phyloP scores from a whole-genome alignment of 257 asterid genomes.

The Rubia yunnanensis region DNA sequence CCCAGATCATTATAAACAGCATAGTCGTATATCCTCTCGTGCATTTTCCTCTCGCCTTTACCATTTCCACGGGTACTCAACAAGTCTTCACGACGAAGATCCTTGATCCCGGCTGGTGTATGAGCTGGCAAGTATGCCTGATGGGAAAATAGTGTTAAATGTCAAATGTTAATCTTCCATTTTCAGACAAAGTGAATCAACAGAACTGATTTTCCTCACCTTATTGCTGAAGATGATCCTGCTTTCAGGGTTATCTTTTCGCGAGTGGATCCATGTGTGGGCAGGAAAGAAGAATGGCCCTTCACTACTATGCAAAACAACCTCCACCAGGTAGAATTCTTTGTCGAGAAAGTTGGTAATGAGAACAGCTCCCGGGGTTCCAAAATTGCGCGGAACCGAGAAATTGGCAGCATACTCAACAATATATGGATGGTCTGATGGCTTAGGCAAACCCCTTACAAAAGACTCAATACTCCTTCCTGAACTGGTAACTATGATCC shows the following conservation, averaged over 20 bases:
- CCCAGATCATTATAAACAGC: constrained; percentile 82
- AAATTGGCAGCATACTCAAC: constrained; percentile 66
- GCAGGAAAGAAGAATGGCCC: constrained; percentile 66
- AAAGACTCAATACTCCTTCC: constrained; percentile 61
- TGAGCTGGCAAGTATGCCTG: constrained; percentile 78
- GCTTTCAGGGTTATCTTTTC: constrained; percentile 57
- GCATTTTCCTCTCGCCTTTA: constrained; percentile 58
- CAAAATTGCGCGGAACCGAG: constrained; percentile 60
- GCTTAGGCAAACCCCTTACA: constrained; percentile 70
- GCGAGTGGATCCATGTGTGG: constrained; percentile 84
- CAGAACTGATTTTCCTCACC: constrained; percentile 21
- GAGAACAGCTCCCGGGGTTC: constrained; percentile 70
- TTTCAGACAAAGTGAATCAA: constrained; percentile 1
- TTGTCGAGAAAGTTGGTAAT: constrained; percentile 71
- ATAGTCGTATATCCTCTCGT: constrained; percentile 76
- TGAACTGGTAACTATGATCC: constrained; percentile 40
- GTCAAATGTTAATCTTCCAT: background rate
- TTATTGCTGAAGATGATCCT: constrained; percentile 78
- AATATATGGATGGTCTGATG: constrained; percentile 45
- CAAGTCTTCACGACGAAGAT: constrained; percentile 63
- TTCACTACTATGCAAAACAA: constrained; percentile 56
- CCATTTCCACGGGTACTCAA: constrained; percentile 61
- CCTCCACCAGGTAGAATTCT: constrained; percentile 66
- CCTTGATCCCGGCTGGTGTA: constrained; percentile 77
- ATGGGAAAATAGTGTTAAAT: constrained; percentile 10